Evolutionary conservation across 768 basidiomycete species (phyloP).

Genomic region (Leccinum subgranulosum): DNA sequence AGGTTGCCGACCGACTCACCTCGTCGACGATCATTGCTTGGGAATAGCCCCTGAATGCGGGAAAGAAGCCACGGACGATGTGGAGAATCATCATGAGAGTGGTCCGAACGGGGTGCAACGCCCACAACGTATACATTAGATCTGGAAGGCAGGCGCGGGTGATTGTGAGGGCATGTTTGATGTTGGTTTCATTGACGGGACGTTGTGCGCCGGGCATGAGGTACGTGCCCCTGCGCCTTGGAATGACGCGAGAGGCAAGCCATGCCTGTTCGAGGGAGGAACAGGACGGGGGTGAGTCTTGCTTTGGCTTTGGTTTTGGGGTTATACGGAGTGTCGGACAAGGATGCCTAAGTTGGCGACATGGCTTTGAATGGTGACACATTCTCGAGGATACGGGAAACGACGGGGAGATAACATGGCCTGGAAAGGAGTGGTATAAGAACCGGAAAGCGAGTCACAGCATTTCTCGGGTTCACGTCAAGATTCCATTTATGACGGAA

Average conservation of each 20-base stretch:
- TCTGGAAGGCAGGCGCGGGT: constrained; percentile 52
- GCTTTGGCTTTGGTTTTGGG: not conserved
- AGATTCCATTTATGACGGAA: constrained; percentile 16
- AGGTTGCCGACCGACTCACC: constrained; percentile 40
- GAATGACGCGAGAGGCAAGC: constrained; percentile 54
- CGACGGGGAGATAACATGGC: constrained; percentile 14
- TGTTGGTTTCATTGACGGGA: constrained; percentile 53
- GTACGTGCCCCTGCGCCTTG: constrained; percentile 41
- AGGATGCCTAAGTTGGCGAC: constrained; percentile 21
- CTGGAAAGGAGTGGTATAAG: constrained; percentile 26
- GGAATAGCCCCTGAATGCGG: constrained; percentile 81
- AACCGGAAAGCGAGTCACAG: constrained; percentile 26
- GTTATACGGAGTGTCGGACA: constrained; percentile 5
- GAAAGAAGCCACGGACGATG: constrained; percentile 69
- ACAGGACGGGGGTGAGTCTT: not conserved
- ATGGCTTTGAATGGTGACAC: constrained; percentile 22
- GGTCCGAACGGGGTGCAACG: constrained; percentile 65
- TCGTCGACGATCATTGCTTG: constrained; percentile 86
- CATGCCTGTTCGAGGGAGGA: constrained; percentile 44
- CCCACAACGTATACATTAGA: constrained; percentile 48
- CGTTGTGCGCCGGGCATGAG: constrained; percentile 70
- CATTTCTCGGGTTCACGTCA: constrained; percentile 33
- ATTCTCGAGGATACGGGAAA: constrained; percentile 18
- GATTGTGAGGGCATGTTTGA: constrained; percentile 55
- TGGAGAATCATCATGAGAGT: constrained; percentile 70